Base-by-base conservation (phyloP, 2,329 filamentous ascomycete species). In the Verruconis gallopava region DNA sequence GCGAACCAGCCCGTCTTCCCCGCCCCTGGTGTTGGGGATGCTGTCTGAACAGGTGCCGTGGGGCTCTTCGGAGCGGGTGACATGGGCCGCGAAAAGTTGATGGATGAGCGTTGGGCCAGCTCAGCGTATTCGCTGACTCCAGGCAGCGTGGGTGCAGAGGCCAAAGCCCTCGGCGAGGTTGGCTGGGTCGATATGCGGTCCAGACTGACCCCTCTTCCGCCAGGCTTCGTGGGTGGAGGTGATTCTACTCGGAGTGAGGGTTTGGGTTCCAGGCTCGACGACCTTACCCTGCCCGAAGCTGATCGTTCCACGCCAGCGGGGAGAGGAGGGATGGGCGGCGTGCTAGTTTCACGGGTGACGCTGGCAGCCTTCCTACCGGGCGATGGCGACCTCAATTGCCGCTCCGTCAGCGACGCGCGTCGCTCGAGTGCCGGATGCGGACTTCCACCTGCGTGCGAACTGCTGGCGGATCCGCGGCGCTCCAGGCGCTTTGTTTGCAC, bases 401-500 rank as follows among this genome's bases (percentile, higher is more conserved):
- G 76, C 57, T 89, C 83, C 21, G 76, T 80, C 88, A 96, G 93
- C 38, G 86, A 94, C 17, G 77, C 73, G 47, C 60, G 48, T 47
- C 55, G 66, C 64, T 57, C 56, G 51, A 47, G 44, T 47, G 61
- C 43, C 57, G 59, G 42, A 53, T 25, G 42, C 42, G 33, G 59
- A 49, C 59, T 63, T 45, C 63, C 63, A 48, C 71, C 75, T 25
- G 67, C 69, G 37, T 74, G 66, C 3, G 85, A 89, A 2, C 83
- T 83, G 33, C 73, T 37, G 25, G 33, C 63, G 1, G 86, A 93
- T 40, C 71, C 71, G 59, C 86, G 77, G 51, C 85, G 76, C 46
- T 76, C 60, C 55, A 81, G 88, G 55, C 88, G 81, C 66, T 89
- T 94, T 4, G 89, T 93, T 60, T 93, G 81, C 35, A 93, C 76